Percentiles rank a stretch among this genome's conserved stretches.
These are phyloP conservation scores for Amphichorda felina DNA, from an alignment of 2,329 filamentous ascomycete species.

Conservation along the genomic window DNA sequence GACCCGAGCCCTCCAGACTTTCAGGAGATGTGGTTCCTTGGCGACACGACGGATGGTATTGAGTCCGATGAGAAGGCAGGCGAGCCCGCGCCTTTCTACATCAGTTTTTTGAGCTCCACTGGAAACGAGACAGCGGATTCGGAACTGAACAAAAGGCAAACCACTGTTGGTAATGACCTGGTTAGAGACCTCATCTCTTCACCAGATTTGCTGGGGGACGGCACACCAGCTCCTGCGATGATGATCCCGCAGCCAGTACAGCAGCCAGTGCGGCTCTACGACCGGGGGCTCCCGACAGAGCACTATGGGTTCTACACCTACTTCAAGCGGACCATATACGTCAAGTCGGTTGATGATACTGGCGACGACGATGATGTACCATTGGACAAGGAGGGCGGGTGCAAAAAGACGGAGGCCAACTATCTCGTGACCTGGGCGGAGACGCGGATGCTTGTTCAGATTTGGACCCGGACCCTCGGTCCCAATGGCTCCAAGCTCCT, in stretches of 20 bases:
- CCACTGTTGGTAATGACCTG: constrained; percentile 1
- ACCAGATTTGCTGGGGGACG: constrained; percentile 52
- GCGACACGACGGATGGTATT: constrained; percentile 73
- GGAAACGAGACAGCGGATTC: constrained; percentile 18
- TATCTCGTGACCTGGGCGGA: constrained; percentile 47
- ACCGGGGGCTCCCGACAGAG: constrained; percentile 68
- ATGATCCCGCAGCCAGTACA: constrained; percentile 59
- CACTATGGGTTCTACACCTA: constrained; percentile 94
- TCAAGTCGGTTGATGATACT: constrained; percentile 47
- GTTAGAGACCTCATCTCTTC: constrained; percentile 42
- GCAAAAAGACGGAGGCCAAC: constrained; percentile 37
- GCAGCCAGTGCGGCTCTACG: constrained; percentile 77
- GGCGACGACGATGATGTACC: constrained; percentile 23
- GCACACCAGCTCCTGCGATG: constrained; percentile 58
- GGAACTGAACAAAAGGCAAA: constrained; percentile 10
- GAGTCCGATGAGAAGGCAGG: constrained; percentile 58
- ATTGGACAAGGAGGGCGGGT: constrained; percentile 43
- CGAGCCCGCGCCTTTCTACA: constrained; percentile 81
- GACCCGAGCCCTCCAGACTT: constrained; percentile 46
- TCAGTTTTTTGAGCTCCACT: constrained; percentile 51
- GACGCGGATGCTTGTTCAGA: constrained; percentile 51
- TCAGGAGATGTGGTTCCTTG: constrained; percentile 68
- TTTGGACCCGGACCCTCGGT: constrained; percentile 44
- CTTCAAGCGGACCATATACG: constrained; percentile 78
- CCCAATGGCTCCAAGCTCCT: constrained; percentile 29